phyloP scores from a whole-genome alignment of 306 rosid species.

The Ochetophila trinervis region DNA sequence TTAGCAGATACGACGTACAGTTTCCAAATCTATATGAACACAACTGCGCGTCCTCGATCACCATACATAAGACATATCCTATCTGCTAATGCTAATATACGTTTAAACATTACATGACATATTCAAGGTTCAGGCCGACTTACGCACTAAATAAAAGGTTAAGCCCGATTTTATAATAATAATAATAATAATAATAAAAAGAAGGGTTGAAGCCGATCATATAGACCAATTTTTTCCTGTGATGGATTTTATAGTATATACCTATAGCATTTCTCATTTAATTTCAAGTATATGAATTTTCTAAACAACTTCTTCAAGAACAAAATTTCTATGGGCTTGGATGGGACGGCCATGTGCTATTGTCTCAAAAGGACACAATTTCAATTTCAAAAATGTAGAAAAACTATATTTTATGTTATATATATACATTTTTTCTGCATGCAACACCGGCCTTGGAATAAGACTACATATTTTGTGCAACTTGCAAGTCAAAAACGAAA shows the following conservation, averaged over 20 bases:
- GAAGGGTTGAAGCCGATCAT: too few relatives aligned
- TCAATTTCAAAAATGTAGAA: slow-evolving; percentile 17
- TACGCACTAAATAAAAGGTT: too few relatives aligned
- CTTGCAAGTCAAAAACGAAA: too few relatives aligned
- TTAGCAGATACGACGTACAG: not conserved
- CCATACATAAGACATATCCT: not conserved
- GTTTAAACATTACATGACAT: too few relatives aligned
- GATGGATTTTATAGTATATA: too few relatives aligned
- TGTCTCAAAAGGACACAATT: slow-evolving; percentile 5
- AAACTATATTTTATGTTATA: not conserved
- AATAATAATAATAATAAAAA: too few relatives aligned
- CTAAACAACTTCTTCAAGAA: not conserved
- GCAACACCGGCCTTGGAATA: too few relatives aligned
- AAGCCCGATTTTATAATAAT: too few relatives aligned
- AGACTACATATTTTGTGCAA: too few relatives aligned
- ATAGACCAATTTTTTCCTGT: too few relatives aligned
- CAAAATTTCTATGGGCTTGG: not conserved
- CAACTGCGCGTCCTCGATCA: not conserved
- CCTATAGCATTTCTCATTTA: not conserved
- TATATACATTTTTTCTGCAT: too few relatives aligned
- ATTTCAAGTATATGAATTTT: not conserved
- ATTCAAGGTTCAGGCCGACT: not conserved
- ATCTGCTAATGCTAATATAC: too few relatives aligned
- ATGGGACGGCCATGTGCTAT: slow-evolving; percentile 6
- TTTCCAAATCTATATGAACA: not conserved